These are phyloP conservation scores for Fusarium avenaceum DNA, from an alignment of 2,329 filamentous ascomycete species.

Conservation along the genomic window DNA sequence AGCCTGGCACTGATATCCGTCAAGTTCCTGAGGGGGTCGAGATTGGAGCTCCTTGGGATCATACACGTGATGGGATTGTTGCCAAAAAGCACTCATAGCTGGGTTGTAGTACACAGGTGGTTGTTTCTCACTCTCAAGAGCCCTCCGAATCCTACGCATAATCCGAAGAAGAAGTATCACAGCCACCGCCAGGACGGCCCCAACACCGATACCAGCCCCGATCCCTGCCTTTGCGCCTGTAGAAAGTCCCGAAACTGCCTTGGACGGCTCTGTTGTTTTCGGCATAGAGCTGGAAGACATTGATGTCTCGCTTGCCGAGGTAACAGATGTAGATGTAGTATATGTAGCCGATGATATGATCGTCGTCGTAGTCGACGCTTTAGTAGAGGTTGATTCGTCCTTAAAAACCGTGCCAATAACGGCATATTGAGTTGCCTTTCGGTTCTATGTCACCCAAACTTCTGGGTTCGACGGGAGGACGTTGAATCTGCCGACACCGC, in stretches of 20 bases:
- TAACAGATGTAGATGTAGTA: neutral
- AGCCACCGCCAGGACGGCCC: conserved; percentile 1
- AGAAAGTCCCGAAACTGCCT: conserved; percentile 4
- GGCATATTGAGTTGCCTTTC: conserved; percentile 28
- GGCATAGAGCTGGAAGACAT: neutral
- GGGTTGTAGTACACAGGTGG: neutral
- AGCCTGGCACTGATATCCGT: conserved; percentile 21
- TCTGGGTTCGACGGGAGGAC: conserved; percentile 42
- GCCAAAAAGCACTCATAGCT: conserved; percentile 12
- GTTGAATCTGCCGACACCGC: conserved; percentile 46
- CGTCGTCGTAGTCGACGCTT: neutral
- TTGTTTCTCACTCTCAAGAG: conserved; percentile 4
- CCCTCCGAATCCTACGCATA: conserved; percentile 23
- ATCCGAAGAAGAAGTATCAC: conserved; percentile 34
- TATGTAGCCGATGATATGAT: neutral
- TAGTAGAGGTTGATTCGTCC: conserved; percentile 8
- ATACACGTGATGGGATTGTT: conserved; percentile 15
- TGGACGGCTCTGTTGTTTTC: neutral
- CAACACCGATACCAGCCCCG: conserved; percentile 24
- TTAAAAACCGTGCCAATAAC: conserved; percentile 37
- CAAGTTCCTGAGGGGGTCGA: conserved; percentile 23
- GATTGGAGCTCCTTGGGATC: conserved; percentile 3
- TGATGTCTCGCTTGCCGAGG: conserved; percentile 2
- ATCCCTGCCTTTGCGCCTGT: conserved; percentile 27
- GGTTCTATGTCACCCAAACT: conserved; percentile 42